Base-by-base conservation (phyloP, 2,329 filamentous ascomycete species). In the Aspergillus sergii region DNA sequence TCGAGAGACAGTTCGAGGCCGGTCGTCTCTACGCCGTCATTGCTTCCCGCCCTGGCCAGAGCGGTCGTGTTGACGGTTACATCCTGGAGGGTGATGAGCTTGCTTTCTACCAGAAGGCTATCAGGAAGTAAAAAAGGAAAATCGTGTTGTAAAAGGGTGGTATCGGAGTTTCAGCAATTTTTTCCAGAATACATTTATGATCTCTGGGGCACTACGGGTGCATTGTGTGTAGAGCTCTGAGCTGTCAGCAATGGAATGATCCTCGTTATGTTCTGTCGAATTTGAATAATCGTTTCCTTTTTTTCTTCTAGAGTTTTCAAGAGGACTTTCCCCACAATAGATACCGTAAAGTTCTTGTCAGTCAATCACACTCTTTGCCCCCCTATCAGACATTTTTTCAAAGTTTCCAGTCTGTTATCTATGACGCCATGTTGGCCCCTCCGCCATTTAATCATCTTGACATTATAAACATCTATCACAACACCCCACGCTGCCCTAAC, bases 1-100 rank as follows among this genome's bases (percentile, higher is more conserved):
- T 99, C 71, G 95, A 99, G 92, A 94, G 92, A 86, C 95, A 99
- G 87, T 99, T 99, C 86, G 95, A 98, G 91, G 94, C 95, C 75
- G 94, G 94, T 89, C 94, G 96, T 84, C 86, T 99, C 75, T 97
- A 90, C 84, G 95, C 95, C 77, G 91, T 97, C 75, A 85, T 99
- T 77, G 88, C 94, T 76, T 95, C 91, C 82, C 89, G 95, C 79
- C 95, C 95, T 73, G 95, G 95, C 77, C 95, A 99, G 91, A 95
- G 92, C 81, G 95, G 95, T 78, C 93, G 95, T 84, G 89, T 88
- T 78, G 95, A 99, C 82, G 95, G 95, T 73, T 99, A 99, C 88
- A 90, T 99, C 82, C 88, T 99, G 73, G 95, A 99, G 90, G 95
- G 95, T 78, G 95, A 99, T 84, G 95, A 99, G 90, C 89, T 99